phyloP scores from a whole-genome alignment of 441 rosid genomes.

The Arabidopsis hybrid region DNA sequence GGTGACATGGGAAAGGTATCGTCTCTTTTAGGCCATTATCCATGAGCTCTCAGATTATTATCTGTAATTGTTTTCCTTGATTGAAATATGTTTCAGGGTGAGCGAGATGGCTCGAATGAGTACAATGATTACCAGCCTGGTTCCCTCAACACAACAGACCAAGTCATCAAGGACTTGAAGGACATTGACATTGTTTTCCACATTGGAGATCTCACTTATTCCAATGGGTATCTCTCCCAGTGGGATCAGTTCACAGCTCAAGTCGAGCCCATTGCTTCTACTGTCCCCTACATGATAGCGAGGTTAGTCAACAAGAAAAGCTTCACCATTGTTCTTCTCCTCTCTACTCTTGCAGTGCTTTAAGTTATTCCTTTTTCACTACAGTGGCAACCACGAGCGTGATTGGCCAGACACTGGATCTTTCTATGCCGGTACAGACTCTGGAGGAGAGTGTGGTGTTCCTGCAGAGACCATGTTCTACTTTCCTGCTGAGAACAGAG shows the following conservation, averaged over 20 bases:
- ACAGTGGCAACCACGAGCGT: conserved; percentile 93
- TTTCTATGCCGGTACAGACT: conserved; percentile 70
- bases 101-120: conserved; percentile 95
- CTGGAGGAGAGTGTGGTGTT: conserved; percentile 98
- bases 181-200: conserved; percentile 83
- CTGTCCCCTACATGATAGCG: conserved; percentile 83
- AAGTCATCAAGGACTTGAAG: conserved; percentile 70
- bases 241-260: conserved; percentile 99
- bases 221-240: conserved; percentile 93
- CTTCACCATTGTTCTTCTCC: conserved; percentile 28
- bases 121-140: conserved; percentile 90
- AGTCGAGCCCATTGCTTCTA: conserved; percentile 85
- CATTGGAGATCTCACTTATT: conserved; percentile 83
- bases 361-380: conserved; percentile 29
- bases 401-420: conserved; percentile 91
- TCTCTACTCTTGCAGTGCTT: conserved; percentile 10
- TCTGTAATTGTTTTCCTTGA: conserved; percentile 1
- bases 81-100: conserved; percentile 59
- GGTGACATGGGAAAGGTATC: conserved; percentile 98
- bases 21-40: conserved; percentile 16
- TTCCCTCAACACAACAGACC: conserved; percentile 88
- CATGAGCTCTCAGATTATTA: background rate
- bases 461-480: conserved; percentile 88
- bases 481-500: conserved; percentile 89
- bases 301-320: conserved; percentile 54